Conservation (phyloP, 495 filamentous ascomycete species). For the Trichoderma gamsii region DNA sequence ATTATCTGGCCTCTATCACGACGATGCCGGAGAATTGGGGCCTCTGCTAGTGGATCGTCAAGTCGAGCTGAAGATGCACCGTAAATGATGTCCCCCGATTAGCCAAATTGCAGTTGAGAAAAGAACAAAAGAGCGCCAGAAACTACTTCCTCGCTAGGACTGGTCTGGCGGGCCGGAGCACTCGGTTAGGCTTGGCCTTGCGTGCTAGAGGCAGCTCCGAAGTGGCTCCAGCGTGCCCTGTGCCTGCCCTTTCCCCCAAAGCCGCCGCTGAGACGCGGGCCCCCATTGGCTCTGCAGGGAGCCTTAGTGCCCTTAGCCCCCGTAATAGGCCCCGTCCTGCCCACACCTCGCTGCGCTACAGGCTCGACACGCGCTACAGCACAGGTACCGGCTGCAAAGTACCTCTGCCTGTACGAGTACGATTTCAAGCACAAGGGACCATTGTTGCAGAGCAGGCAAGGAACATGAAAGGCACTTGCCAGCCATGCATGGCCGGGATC, state of each 20-base stretch:
- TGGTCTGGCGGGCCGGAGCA: background rate
- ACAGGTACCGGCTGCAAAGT: background rate
- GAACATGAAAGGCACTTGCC: background rate
- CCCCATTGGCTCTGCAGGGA: background rate
- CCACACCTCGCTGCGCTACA: background rate
- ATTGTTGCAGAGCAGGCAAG: too few relatives aligned
- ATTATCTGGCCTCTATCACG: background rate
- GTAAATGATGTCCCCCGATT: background rate
- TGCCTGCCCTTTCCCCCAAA: background rate
- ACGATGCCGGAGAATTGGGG: background rate
- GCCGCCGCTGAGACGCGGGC: background rate
- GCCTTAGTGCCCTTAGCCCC: background rate
- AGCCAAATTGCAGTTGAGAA: constrained; percentile 3
- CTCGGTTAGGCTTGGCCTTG: constrained; percentile 13
- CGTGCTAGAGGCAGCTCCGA: constrained; percentile 8
- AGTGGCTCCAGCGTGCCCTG: constrained; percentile 9
- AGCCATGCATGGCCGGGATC: constrained; percentile 1
- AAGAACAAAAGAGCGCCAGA: background rate
- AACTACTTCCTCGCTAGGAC: constrained; percentile 12
- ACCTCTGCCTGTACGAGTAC: background rate
- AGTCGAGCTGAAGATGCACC: constrained; percentile 7
- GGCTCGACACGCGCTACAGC: background rate
- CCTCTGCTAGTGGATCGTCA: constrained; percentile 2
- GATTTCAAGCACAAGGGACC: background rate
- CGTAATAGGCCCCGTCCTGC: background rate